phyloP scores from a whole-genome alignment of 1,284 basidiomycete genomes.

The Austropuccinia psidii region DNA sequence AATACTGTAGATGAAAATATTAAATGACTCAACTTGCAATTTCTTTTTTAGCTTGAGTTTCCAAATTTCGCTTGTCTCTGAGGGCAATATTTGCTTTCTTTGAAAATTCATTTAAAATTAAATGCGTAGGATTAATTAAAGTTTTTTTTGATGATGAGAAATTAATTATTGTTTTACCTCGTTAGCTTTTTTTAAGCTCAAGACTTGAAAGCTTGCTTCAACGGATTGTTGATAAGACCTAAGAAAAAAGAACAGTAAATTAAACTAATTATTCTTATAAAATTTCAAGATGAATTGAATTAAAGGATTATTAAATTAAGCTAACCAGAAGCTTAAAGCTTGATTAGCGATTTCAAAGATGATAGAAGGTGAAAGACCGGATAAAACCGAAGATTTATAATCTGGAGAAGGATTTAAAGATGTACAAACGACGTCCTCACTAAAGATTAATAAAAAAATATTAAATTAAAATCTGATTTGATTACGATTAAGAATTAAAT shows the following conservation, averaged over 20 bases:
- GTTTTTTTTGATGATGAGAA: background rate
- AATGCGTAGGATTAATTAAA: background rate
- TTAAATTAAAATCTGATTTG: background rate
- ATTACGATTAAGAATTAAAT: background rate
- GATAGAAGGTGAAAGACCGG: background rate
- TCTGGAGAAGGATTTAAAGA: constrained; percentile 5
- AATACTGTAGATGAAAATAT: no score
- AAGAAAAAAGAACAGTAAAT: background rate
- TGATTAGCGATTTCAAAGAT: constrained; percentile 3
- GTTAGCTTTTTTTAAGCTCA: background rate
- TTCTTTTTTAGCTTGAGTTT: background rate
- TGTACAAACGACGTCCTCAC: constrained; percentile 17
- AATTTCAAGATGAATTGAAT: background rate
- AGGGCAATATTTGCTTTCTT: background rate
- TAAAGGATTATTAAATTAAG: background rate
- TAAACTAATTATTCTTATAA: background rate
- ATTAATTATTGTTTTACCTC: background rate
- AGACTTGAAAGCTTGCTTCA: background rate
- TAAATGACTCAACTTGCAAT: no score
- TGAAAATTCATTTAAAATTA: background rate
- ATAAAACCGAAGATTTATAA: background rate
- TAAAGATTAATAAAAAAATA: background rate
- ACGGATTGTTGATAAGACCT: constrained; percentile 6
- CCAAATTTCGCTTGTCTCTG: background rate
- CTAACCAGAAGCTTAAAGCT: constrained; percentile 5